Percentiles rank a stretch among this genome's conserved stretches.
These are phyloP conservation scores for Metschnikowia peoriensis DNA, from an alignment of 805 yeast genomes.

Conservation along the genomic window DNA sequence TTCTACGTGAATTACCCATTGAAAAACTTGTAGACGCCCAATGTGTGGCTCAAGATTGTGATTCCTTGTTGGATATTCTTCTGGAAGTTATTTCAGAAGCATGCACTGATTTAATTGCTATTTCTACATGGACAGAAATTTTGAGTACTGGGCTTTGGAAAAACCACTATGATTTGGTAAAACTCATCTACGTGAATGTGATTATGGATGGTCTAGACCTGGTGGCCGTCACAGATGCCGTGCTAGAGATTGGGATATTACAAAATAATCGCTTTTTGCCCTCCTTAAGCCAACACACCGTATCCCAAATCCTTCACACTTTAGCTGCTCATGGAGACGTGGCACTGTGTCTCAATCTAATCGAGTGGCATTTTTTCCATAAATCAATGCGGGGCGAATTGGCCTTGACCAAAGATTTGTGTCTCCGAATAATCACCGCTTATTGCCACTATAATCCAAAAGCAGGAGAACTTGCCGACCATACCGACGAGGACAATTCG, in stretches of 20 bases:
- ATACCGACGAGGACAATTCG: constrained; percentile 22
- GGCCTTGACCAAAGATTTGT: constrained; percentile 33
- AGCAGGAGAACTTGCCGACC: constrained; percentile 4
- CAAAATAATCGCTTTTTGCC: constrained; percentile 13
- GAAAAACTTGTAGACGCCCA: constrained; percentile 17
- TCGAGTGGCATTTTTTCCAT: constrained; percentile 38
- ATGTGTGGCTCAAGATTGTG: constrained; percentile 23
- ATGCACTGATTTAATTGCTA: constrained; percentile 4
- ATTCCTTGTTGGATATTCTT: constrained; percentile 14
- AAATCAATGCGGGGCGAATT: constrained; percentile 30
- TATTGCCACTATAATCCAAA: constrained; percentile 27
- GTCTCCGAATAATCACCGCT: constrained; percentile 32
- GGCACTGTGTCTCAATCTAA: constrained; percentile 29
- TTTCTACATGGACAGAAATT: constrained; percentile 22
- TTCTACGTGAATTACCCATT: constrained; percentile 17
- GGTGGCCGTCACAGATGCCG: constrained; percentile 25
- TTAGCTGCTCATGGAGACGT: constrained; percentile 40
- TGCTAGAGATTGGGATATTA: constrained; percentile 14
- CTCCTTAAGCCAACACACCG: constrained; percentile 23
- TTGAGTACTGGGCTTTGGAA: constrained; percentile 24
- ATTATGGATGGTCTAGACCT: constrained; percentile 30
- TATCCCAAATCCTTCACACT: constrained; percentile 28
- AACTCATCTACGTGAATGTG: constrained; percentile 26
- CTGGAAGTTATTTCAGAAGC: background rate
- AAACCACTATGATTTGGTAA: constrained; percentile 29